phyloP scores from a whole-genome alignment of 441 rosid species.

The Oxalis stricta region DNA sequence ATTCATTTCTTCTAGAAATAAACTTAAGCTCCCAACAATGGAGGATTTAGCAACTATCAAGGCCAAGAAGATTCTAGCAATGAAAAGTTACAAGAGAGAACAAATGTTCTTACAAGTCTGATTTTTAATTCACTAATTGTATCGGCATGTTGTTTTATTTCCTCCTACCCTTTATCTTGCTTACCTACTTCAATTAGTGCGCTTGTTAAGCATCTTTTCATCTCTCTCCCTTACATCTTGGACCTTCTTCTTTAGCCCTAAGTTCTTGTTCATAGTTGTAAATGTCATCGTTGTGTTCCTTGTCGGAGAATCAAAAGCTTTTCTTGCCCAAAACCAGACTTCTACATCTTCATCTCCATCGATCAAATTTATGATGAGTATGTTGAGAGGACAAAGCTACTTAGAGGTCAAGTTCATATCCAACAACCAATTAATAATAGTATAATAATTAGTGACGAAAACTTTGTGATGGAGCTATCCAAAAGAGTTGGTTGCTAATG shows the following conservation, averaged over 20 bases:
- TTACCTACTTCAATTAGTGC: constrained; percentile 12
- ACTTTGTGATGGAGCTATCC: too few relatives aligned
- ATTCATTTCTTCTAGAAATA: too few relatives aligned
- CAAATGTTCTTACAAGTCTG: constrained; percentile 10
- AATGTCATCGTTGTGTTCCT: constrained; percentile 42
- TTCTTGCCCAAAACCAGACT: too few relatives aligned
- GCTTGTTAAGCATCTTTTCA: constrained; percentile 11
- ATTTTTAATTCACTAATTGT: constrained; percentile 14
- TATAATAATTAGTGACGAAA: too few relatives aligned
- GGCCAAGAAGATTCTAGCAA: constrained; percentile 15
- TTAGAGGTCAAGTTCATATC: background rate
- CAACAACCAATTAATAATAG: too few relatives aligned
- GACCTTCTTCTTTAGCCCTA: constrained; percentile 22
- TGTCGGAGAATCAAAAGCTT: constrained; percentile 32
- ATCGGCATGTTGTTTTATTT: constrained; percentile 16
- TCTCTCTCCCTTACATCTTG: constrained; percentile 12
- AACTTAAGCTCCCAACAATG: constrained; percentile 5
- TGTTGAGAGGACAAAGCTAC: constrained; percentile 15
- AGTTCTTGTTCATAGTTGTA: constrained; percentile 33
- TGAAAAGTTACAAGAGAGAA: constrained; percentile 14
- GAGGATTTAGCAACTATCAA: constrained; percentile 13
- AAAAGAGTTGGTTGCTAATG: too few relatives aligned
- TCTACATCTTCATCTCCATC: constrained; percentile 4
- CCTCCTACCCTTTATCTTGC: constrained; percentile 11
- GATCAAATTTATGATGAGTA: constrained; percentile 33